These are phyloP conservation scores for Penicillium pancosmium DNA, from an alignment of 495 filamentous ascomycete species.

Conservation along the genomic window DNA sequence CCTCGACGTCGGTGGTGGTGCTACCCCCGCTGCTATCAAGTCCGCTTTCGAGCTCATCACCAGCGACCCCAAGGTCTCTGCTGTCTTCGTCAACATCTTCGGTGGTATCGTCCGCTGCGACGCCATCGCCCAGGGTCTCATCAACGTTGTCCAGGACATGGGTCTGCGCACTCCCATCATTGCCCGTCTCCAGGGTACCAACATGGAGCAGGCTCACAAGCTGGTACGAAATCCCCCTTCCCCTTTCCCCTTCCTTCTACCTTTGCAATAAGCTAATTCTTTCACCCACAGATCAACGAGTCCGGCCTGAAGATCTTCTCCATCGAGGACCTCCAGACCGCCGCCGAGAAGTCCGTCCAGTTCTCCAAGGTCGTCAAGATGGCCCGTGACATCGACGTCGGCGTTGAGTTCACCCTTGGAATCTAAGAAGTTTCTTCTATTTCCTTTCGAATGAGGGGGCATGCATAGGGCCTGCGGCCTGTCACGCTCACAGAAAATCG, in stretches of 20 bases:
- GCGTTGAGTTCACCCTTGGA: constrained; percentile 94
- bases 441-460: constrained; percentile 16
- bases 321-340: constrained; percentile 95
- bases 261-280: too few species aligned
- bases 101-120: constrained; percentile 98
- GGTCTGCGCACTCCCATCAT: constrained; percentile 95
- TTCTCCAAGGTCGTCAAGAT: constrained; percentile 99
- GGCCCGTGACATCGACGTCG: constrained; percentile 97
- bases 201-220: constrained; percentile 94
- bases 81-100: constrained; percentile 99
- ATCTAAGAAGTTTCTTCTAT: constrained; percentile 59
- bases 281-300: constrained; percentile 69
- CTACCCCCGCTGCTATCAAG: constrained; percentile 94
- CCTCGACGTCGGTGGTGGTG: constrained; percentile 96
- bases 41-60: constrained; percentile 98
- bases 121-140: constrained; percentile 94
- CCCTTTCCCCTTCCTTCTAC: background rate
- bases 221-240: constrained; percentile 55
- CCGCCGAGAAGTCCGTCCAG: constrained; percentile 97
- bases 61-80: constrained; percentile 95
- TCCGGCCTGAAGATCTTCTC: constrained; percentile 99
- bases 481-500: constrained; percentile 13
- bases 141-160: constrained; percentile 90
- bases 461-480: constrained; percentile 23
- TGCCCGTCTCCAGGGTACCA: constrained; percentile 95